phyloP scores from a whole-genome alignment of 495 filamentous ascomycete genomes.

The Penicillium ochrochloron region DNA sequence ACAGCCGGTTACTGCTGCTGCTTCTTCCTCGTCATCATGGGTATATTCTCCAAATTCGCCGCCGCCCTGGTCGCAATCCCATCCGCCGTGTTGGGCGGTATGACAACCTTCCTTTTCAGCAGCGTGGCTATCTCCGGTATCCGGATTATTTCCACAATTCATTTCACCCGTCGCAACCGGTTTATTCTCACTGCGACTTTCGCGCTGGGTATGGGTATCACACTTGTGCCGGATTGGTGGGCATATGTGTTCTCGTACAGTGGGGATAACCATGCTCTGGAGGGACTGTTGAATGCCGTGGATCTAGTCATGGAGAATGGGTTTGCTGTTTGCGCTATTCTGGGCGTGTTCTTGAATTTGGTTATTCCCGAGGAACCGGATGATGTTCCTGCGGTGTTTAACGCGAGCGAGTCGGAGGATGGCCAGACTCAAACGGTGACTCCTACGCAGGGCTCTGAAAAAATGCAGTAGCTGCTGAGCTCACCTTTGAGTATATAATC shows the following conservation, averaged over 20 bases:
- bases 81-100: constrained; percentile 78
- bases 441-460: background rate
- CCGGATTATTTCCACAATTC: constrained; percentile 76
- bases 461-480: constrained; percentile 1
- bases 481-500: background rate
- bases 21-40: constrained; percentile 86
- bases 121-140: constrained; percentile 86
- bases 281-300: constrained; percentile 84
- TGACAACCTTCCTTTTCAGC: constrained; percentile 91
- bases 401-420: constrained; percentile 25
- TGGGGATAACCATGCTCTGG: constrained; percentile 70
- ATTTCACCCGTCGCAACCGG: constrained; percentile 83
- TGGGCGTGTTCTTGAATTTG: constrained; percentile 75
- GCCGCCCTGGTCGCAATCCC: constrained; percentile 85
- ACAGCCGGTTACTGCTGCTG: constrained; percentile 79
- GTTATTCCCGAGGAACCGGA: constrained; percentile 74
- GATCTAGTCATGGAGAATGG: constrained; percentile 77
- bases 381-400: constrained; percentile 48
- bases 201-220: constrained; percentile 78
- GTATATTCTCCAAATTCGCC: constrained; percentile 92
- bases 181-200: constrained; percentile 86
- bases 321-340: constrained; percentile 66
- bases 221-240: constrained; percentile 80
- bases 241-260: constrained; percentile 72
- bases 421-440: constrained; percentile 10